A percentile compares a stretch with the other conserved stretches of the same genome.
Conservation (phyloP, 495 filamentous ascomycete genomes). For the Penicillium dipodomyicola region DNA sequence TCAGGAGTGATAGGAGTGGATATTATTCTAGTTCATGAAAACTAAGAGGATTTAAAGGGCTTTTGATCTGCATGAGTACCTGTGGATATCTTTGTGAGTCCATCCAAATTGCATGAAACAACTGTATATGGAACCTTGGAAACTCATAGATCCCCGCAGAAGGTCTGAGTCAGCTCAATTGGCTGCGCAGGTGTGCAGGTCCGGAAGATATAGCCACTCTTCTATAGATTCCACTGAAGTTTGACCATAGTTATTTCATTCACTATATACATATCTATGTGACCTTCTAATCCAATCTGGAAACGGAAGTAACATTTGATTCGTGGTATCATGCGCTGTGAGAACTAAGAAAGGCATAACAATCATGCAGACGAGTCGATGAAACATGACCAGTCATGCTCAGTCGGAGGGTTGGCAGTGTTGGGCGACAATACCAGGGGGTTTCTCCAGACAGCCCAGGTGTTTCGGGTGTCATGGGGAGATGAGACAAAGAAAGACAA, state of each 20-base stretch:
- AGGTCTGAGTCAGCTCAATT: constrained; percentile 15
- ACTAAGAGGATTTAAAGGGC: background rate
- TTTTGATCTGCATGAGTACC: background rate
- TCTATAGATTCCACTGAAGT: background rate
- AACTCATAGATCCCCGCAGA: constrained; percentile 40
- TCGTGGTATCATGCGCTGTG: constrained; percentile 43
- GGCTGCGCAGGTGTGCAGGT: background rate
- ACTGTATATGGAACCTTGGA: constrained; percentile 35
- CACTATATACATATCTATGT: constrained; percentile 15
- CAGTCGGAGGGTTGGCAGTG: background rate
- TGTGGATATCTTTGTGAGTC: background rate
- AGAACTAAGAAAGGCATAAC: constrained; percentile 18
- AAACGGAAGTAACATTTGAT: constrained; percentile 25
- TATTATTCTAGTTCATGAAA: background rate
- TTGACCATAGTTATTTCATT: constrained; percentile 1
- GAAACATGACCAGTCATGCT: constrained; percentile 1
- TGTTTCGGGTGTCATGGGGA: background rate
- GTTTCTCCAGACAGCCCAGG: background rate
- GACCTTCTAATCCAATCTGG: constrained; percentile 14
- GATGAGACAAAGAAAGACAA: background rate
- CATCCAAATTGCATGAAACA: background rate
- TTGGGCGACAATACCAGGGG: background rate
- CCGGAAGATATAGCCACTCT: background rate
- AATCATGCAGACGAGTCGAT: background rate
- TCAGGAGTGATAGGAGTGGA: constrained; percentile 3